Evolutionary conservation across 805 yeast species (phyloP).

Genomic region (Suhomyces kilbournensis): DNA sequence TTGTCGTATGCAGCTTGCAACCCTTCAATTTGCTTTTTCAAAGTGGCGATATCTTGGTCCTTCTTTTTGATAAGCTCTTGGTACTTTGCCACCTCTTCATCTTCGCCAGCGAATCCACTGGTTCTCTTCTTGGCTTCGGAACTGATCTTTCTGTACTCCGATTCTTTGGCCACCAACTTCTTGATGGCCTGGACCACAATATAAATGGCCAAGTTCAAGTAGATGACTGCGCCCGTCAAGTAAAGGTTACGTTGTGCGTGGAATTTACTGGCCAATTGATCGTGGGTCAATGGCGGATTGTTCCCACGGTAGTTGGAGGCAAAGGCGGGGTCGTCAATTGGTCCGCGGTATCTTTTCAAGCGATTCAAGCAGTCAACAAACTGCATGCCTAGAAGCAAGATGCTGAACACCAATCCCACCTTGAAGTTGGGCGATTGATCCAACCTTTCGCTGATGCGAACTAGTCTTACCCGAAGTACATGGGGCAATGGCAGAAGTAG

Average conservation of each 20-base stretch:
- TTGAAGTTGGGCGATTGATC: slow-evolving; percentile 39
- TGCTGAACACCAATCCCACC: slow-evolving; percentile 43
- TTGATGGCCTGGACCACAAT: slow-evolving; percentile 52
- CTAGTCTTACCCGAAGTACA: slow-evolving; percentile 42
- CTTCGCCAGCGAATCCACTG: slow-evolving; percentile 10
- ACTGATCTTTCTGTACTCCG: slow-evolving; percentile 23
- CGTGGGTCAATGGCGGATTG: slow-evolving; percentile 35
- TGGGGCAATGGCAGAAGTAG: slow-evolving; percentile 57
- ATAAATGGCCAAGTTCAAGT: slow-evolving; percentile 51
- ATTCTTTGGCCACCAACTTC: slow-evolving; percentile 49
- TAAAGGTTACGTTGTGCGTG: slow-evolving; percentile 63
- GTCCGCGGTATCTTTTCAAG: slow-evolving; percentile 22
- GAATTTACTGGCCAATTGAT: slow-evolving; percentile 56
- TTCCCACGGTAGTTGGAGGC: slow-evolving; percentile 7
- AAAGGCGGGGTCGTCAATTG: slow-evolving; percentile 19
- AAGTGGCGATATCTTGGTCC: slow-evolving; percentile 43
- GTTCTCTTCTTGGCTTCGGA: neutral
- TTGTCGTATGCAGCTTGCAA: slow-evolving; percentile 49
- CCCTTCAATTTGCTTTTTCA: slow-evolving; percentile 51
- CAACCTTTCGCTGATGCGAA: slow-evolving; percentile 32
- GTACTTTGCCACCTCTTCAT: slow-evolving; percentile 26
- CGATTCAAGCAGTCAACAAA: slow-evolving; percentile 56
- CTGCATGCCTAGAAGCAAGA: slow-evolving; percentile 44
- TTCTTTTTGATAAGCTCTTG: slow-evolving; percentile 36
- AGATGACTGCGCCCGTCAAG: slow-evolving; percentile 60